Evolutionary conservation across 129 eudicot species (phyloP).

Genomic region (Smallanthus sonchifolius): DNA sequence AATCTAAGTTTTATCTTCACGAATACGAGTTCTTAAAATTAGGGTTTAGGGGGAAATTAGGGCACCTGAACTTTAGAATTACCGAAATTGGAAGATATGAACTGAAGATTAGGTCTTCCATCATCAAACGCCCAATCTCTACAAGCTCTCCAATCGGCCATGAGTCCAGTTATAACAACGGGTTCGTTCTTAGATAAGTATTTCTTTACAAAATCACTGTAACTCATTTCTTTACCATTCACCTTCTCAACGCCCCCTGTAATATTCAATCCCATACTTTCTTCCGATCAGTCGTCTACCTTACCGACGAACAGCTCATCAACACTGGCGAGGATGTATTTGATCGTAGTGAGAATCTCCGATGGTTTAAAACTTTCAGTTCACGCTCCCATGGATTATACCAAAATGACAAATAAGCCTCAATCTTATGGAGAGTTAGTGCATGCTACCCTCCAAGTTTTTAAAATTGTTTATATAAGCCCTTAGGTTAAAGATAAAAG

Average conservation of each 20-base stretch:
- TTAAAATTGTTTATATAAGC: neutral
- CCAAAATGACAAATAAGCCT: too few species aligned
- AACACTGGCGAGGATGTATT: conserved; percentile 10
- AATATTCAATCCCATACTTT: conserved; percentile 45
- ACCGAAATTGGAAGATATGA: conserved; percentile 57
- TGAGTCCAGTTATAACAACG: conserved; percentile 72
- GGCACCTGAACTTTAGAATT: conserved; percentile 72
- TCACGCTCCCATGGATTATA: neutral
- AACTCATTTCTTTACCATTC: conserved; percentile 53
- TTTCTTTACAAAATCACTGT: conserved; percentile 46
- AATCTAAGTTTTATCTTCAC: neutral
- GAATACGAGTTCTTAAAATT: neutral
- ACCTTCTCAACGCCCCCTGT: conserved; percentile 66
- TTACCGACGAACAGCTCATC: conserved; percentile 4
- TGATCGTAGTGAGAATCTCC: conserved; percentile 7
- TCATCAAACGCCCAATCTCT: conserved; percentile 58
- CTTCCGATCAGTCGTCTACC: neutral
- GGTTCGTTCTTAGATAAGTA: conserved; percentile 63
- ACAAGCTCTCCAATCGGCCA: conserved; percentile 79
- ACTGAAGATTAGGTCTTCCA: conserved; percentile 63
- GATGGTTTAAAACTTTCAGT: neutral
- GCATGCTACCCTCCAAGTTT: neutral
- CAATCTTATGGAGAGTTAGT: neutral
- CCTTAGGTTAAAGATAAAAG: too few species aligned
- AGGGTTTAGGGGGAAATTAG: neutral